Conservation (phyloP, 306 rosid species). For the Neltuma alba region DNA sequence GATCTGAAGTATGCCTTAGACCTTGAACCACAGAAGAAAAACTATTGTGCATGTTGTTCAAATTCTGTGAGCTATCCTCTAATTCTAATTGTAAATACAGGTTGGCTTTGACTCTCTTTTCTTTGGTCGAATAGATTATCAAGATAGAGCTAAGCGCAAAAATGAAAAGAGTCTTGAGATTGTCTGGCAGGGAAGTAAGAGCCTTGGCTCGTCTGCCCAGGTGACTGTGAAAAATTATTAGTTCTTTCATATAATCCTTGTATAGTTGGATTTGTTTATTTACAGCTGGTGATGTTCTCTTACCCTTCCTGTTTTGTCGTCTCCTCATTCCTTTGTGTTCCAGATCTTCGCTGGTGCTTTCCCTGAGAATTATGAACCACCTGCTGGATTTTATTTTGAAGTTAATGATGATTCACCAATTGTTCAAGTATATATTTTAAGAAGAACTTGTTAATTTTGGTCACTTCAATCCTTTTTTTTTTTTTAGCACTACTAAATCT, state of each 20-base stretch:
- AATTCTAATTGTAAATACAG: slow-evolving; percentile 40
- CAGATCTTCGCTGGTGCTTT: slow-evolving; percentile 80
- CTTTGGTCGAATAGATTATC: slow-evolving; percentile 89
- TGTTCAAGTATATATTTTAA: slow-evolving; percentile 58
- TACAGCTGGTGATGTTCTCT: slow-evolving; percentile 17
- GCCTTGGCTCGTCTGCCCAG: slow-evolving; percentile 78
- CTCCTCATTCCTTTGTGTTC: slow-evolving; percentile 28
- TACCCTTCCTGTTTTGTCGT: slow-evolving; percentile 15
- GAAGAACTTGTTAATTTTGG: slow-evolving; percentile 35
- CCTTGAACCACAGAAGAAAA: slow-evolving; percentile 30
- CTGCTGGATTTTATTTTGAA: slow-evolving; percentile 70
- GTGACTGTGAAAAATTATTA: slow-evolving; percentile 35
- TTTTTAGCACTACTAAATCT: slow-evolving; percentile 40
- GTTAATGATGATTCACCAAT: slow-evolving; percentile 61
- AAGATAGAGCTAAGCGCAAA: slow-evolving; percentile 74
- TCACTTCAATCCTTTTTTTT: slow-evolving; percentile 16
- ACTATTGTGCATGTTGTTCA: neutral
- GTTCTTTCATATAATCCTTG: slow-evolving; percentile 13
- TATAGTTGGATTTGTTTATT: slow-evolving; percentile 25
- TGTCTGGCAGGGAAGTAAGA: slow-evolving; percentile 77
- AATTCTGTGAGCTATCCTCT: slow-evolving; percentile 22
- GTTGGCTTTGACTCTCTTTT: slow-evolving; percentile 80
- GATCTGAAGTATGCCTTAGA: slow-evolving; percentile 63
- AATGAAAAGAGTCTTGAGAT: slow-evolving; percentile 83
- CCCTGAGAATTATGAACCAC: slow-evolving; percentile 80